Evolutionary conservation across 1,284 basidiomycete genomes (phyloP).

Genomic region (Leccinum ponderosum): DNA sequence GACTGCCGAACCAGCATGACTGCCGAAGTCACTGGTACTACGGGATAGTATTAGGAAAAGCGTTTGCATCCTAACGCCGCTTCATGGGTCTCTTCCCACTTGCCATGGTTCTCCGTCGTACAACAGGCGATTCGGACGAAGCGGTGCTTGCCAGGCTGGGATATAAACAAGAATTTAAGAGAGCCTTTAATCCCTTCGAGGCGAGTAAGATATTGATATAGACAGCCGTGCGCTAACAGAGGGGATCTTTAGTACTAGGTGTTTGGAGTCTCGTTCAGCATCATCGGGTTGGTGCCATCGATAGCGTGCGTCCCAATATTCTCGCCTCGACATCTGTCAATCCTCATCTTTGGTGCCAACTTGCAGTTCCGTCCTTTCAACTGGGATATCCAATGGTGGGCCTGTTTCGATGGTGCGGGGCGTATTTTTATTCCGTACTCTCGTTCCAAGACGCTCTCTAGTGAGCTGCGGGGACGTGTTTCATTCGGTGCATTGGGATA

Average conservation of each 20-base stretch:
- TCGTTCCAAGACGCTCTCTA: too few relatives aligned
- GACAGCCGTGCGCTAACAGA: neutral
- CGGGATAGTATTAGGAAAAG: neutral
- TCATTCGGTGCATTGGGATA: constrained; percentile 50
- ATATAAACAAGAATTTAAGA: neutral
- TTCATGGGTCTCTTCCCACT: neutral
- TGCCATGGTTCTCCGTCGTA: neutral
- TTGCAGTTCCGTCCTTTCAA: constrained; percentile 40
- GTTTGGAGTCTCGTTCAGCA: constrained; percentile 39
- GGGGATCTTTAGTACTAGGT: constrained; percentile 14
- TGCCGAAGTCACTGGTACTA: too few relatives aligned
- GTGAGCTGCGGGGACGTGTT: too few relatives aligned
- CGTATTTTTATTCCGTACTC: constrained; percentile 12
- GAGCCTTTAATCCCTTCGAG: neutral
- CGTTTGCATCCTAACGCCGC: neutral
- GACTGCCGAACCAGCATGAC: too few relatives aligned
- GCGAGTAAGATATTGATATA: neutral
- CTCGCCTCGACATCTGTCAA: neutral
- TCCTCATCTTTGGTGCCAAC: neutral
- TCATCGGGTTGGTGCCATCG: constrained; percentile 45
- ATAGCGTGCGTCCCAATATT: constrained; percentile 33
- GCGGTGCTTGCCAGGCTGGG: neutral
- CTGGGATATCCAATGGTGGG: constrained; percentile 47
- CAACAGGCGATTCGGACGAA: neutral
- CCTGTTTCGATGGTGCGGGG: constrained; percentile 51